Percentiles rank a stretch among this genome's conserved stretches.
phyloP scores from a whole-genome alignment of 164 flowering plant genomes.

The Macadamia tetraphylla region DNA sequence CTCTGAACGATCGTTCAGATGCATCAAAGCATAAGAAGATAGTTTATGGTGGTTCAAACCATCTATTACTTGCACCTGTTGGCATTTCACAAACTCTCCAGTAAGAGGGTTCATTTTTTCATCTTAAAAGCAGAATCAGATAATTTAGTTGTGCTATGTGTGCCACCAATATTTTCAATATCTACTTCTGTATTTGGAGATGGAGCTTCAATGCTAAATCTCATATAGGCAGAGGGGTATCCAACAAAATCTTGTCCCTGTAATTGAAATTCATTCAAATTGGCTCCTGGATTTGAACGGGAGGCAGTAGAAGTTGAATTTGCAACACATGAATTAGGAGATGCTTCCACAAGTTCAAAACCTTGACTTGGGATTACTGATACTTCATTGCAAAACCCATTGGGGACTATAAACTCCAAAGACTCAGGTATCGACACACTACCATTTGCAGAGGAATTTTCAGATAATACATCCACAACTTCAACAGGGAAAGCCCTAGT shows the following conservation, averaged over 20 bases:
- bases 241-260: no score
- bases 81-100: no score
- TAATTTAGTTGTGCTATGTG: no score
- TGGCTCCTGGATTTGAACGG: constrained; percentile 19
- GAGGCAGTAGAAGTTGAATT: constrained; percentile 13
- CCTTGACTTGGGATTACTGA: constrained; percentile 9
- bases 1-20: no score
- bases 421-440: constrained; percentile 14
- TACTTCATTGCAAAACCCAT: constrained; percentile 12
- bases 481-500: constrained; percentile 20
- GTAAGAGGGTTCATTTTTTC: no score
- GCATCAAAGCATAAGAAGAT: no score
- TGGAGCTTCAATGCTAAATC: not conserved
- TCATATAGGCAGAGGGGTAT: not conserved
- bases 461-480: constrained; percentile 16
- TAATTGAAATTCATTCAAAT: no score
- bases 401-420: no score
- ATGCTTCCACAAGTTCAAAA: constrained; percentile 28
- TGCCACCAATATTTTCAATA: no score
- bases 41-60: no score
- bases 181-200: constrained; percentile 14
- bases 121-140: no score
- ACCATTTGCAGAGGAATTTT: constrained; percentile 11
- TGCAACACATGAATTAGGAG: constrained; percentile 19
- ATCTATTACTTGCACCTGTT: no score